Base-by-base conservation (phyloP, 129 eudicot genomes). In the Tanacetum coccineum region DNA sequence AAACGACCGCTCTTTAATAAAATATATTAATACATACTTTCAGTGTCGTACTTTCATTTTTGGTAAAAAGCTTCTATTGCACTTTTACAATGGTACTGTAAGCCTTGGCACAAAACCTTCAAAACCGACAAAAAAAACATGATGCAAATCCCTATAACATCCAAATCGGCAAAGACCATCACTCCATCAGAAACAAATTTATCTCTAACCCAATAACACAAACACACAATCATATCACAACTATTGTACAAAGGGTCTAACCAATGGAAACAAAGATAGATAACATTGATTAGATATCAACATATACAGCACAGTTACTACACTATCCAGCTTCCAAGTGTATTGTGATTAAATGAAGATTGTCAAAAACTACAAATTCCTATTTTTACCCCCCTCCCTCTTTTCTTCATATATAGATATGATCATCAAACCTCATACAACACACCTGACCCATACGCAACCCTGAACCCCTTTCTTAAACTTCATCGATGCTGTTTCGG, bases 261-360 rank as follows among this genome's bases (percentile, higher is more conserved):
- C 54, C 70, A 48, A 22, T 21, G 61, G 79, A 74, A 78, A 71
- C 80, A 62, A 49, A 74, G 65, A 50, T 48, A 40, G 21, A 67
- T 72, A 62, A 70, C 49, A 64, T 67, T 68, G 73, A 79, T 57
- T 56, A 71, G 63, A 67, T 59, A 68, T 50, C 57, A 75, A 75
- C 58, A 75, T 79, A 76, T 79, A 79, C 81, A 79, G 44, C 76
- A 71, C 65, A 70, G 13, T 62, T 61, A 64, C 70, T 51, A 64
- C 36, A 30, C 65, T 49, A 64, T 70, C 59, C 71, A 63, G 61
- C 72, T 70, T 70, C 74, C 68, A 63, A 75, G 59, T 81, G 68
- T 80, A 76, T 60, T 70, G 64, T 59, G 71, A 80, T 67, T 62
- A 54, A 81, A 81, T 81, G 73, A 73, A 65, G 78, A 78, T 63